A percentile compares a stretch with the other conserved stretches of the same genome.
Evolutionary conservation across 306 rosid species (phyloP).

Genomic region (Cicer pinnatifidum): DNA sequence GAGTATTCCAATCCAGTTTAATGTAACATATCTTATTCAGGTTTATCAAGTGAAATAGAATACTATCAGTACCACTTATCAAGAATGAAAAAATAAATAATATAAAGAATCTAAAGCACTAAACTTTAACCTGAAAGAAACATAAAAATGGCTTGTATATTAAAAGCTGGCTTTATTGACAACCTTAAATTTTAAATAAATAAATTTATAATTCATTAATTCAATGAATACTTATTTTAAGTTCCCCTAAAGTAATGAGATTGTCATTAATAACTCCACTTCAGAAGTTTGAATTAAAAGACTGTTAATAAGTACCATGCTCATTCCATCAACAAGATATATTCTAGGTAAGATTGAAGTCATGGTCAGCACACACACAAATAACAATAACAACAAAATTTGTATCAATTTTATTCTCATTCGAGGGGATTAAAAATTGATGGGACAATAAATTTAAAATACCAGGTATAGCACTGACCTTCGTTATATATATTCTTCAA

Average conservation of each 20-base stretch:
- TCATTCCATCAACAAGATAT: conserved; percentile 10
- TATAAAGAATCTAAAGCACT: not conserved
- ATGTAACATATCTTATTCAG: conserved; percentile 11
- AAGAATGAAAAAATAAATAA: conserved; percentile 9
- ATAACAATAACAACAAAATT: not conserved
- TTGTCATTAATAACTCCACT: conserved; percentile 16
- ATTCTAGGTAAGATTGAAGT: not conserved
- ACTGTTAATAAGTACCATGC: not conserved
- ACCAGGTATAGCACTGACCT: not conserved
- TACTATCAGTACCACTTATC: conserved; percentile 16
- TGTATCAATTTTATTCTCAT: too few relatives aligned
- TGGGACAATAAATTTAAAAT: not conserved
- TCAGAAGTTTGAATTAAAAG: not conserved
- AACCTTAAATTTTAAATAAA: conserved; percentile 15
- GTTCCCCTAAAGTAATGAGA: conserved; percentile 10
- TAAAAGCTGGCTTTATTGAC: conserved; percentile 7
- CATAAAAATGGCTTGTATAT: conserved; percentile 12
- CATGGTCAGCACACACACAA: not conserved
- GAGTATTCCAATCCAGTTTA: conserved; percentile 21
- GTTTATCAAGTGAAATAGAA: conserved; percentile 20
- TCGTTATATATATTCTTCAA: not conserved
- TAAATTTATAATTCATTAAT: not conserved
- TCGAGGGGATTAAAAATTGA: conserved; percentile 1
- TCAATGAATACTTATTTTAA: not conserved
- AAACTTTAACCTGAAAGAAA: not conserved